Evolutionary conservation across 192 early-diverging fungal genomes (phyloP), one percentile per base, ranked within the genome.

Genomic region (Coemansia asiatica): DNA sequence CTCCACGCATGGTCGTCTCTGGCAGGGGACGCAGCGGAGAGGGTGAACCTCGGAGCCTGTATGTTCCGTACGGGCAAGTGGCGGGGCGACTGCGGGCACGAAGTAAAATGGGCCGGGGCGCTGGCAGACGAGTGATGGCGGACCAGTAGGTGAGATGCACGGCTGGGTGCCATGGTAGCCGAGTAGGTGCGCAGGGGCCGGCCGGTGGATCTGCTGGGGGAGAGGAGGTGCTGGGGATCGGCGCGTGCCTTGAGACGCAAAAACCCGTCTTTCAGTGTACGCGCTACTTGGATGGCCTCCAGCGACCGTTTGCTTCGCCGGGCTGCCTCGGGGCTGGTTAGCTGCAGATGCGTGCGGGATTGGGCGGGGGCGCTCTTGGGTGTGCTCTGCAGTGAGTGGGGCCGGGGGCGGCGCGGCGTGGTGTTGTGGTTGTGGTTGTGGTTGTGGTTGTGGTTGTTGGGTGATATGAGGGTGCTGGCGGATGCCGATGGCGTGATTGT

Each of bases 231-330:
- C 6, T 64, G 66, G 18, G 70, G 68, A 54, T 79, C 67, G 2
- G 66, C 72, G 22, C 64, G 72, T 7, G 72, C 72, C 27, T 72
- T 74, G 44, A 81, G 78, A 29, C 66, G 61, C 31, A 55, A n/a
- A 23, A 81, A 61, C 35, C 78, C 78, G 10, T 74, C 78, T 47
- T 81, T 81, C 9, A 81, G 72, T 21, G 78, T 63, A 4, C 73
- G 72, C n/a, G 78, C 72, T 15, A 81, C 66, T 25, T 50, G 48
- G 58, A 81, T 68, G 26, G 72, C 68, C 35, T 81, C 78, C 6
- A 74, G 49, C 25, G 78, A 69, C 28, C 70, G 60, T 1, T 54
- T 56, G 69, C 72, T 75, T 25, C 78, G 78, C 53, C 62, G 69
- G n/a, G 69, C 38, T 3, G 78, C 72, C 21, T 33, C 55, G 0